Base-by-base conservation (phyloP, 129 eudicot species). In the Tanacetum coccineum region DNA sequence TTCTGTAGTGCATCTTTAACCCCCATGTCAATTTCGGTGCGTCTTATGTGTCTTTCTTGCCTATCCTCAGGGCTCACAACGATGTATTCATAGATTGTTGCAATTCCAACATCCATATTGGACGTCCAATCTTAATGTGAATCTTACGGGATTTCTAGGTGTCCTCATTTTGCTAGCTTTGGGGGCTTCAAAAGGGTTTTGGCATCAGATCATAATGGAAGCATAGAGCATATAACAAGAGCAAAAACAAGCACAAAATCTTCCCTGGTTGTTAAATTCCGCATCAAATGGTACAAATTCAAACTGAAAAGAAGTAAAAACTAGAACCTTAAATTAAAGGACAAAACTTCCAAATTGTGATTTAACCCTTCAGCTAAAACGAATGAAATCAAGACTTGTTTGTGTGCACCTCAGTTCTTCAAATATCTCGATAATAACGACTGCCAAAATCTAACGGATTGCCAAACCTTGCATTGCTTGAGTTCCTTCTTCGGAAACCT, bases 391-490 rank as follows among this genome's bases (percentile, higher is more conserved):
- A 26, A 64, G 55, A 54, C 32, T 59, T 54, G 18, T 62, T 15
- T 64, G 60, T 71, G 68, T 17, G 22, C 68, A 47, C 68, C 62
- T 20, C 62, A 12, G 46, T 51, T 50, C 39, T 40, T 50, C 6
- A 42, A 66, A 52, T 62, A 52, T 62, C 76, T 42, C 46, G 28
- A 59, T 15, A 62, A 49, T 9, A 62, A 49, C 36, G 36, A 62
- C 11, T 69, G 64, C 52, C 50, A 59, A 55, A 15, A 46, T 8
- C 13, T 81, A 91, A 62, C 80, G 96, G 4, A 85, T 77, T 9
- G 62, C 67, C 82, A 83, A 68, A 45, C 87, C 88, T 79, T 82
- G 90, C 62, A 74, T 54, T 46, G 81, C 87, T 48, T 81, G 91
- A 20, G 85, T 30, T 55, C 68, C 78, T 9, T 86, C 94, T 66